A percentile compares a stretch with the other conserved stretches of the same genome.
Evolutionary conservation across 768 basidiomycete genomes (phyloP).

Genomic region (Daedaleopsis nitida): DNA sequence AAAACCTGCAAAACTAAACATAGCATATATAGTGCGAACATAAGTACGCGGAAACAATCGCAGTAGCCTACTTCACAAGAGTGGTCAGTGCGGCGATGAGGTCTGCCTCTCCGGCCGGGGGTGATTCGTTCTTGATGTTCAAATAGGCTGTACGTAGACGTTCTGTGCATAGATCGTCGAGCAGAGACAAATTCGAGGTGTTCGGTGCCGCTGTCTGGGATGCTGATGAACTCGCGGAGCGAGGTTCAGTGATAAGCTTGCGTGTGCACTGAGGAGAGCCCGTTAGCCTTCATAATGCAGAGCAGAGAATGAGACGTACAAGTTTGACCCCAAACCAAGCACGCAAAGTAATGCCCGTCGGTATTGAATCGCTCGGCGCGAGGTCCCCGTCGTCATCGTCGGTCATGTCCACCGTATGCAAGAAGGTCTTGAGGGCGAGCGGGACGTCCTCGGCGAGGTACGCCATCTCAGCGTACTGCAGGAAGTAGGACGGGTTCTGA

Average conservation of each 20-base stretch:
- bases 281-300: background rate
- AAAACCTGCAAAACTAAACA: too few relatives aligned
- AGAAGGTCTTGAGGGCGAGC: constrained; percentile 77
- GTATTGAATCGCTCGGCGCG: constrained; percentile 50
- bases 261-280: constrained; percentile 57
- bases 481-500: constrained; percentile 81
- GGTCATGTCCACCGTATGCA: constrained; percentile 78
- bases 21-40: background rate
- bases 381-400: constrained; percentile 58
- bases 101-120: constrained; percentile 24
- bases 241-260: constrained; percentile 48
- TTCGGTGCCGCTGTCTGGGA: constrained; percentile 59
- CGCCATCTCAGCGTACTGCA: constrained; percentile 88
- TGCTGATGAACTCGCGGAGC: constrained; percentile 44
- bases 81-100: constrained; percentile 24
- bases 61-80: constrained; percentile 21
- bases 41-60: background rate
- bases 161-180: constrained; percentile 77
- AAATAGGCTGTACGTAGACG: constrained; percentile 62
- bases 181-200: constrained; percentile 48
- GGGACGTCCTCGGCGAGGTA: constrained; percentile 78
- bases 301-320: constrained; percentile 43
- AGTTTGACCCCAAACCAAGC: constrained; percentile 87
- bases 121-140: constrained; percentile 29
- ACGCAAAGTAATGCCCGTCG: constrained; percentile 56